Evolutionary conservation across 495 filamentous ascomycete species (phyloP), one percentile per base, ranked within the genome.

Genomic region (Penicillium alfredii): DNA sequence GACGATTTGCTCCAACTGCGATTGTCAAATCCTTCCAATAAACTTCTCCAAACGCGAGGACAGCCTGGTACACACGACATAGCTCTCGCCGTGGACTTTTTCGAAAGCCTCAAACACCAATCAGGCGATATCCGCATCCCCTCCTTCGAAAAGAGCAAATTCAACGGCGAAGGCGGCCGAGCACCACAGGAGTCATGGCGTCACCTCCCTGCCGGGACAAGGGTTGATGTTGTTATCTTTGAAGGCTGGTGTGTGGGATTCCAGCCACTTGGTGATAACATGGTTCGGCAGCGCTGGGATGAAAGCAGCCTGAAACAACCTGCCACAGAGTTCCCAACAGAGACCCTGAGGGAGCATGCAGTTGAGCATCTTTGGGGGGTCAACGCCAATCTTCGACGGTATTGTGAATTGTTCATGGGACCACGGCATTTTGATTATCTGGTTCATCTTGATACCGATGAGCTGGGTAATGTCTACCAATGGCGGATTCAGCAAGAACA

Each of bases 221-320:
- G 11, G 3, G 22, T 51, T 3, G 47, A 51, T 21, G 23, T 51
- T 21, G 40, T 46, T 9, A 22, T 51, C 7, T 38, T 47, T 15
- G 47, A 51, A 24, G 43, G 43, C n/a, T 51, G 47, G 46, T 49
- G 46, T 30, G 36, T 49, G 21, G 41, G 46, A 17, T 49, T 49
- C 24, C 28, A 36, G 23, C 41, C 46, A 16, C 13, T 49, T 6
- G 33, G 37, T 1, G 33, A 49, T 7, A 14, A 12, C 1, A 6
- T 12, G 3, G 6, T 44, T 26, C 36, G 14, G 22, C 8, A 25
- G 16, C 21, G 24, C n/a, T 49, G 41, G 41, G 19, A 36, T 9
- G 9, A 40, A 17, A 16, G 11, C 1, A n/a, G 18, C 6, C 20
- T 6, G n/a, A 5, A 7, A 8, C n/a, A n/a, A n/a, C n/a, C n/a